Percentiles rank a stretch among this genome's conserved stretches.
These are phyloP conservation scores for Priceomyces haplophilus DNA, from an alignment of 805 yeast species.

Conservation along the genomic window DNA sequence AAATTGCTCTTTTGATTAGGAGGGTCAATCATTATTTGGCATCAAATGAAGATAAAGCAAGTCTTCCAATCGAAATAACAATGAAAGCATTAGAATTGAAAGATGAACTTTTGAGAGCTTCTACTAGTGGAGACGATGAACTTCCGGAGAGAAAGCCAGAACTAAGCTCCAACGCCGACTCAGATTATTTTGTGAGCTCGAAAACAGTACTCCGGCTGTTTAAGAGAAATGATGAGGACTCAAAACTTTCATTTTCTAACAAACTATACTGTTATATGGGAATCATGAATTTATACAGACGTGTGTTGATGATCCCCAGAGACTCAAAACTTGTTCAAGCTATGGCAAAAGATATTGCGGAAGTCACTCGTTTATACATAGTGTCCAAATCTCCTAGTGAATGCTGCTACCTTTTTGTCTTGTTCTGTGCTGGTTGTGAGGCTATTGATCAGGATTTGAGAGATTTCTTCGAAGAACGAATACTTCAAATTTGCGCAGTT, in stretches of 20 bases:
- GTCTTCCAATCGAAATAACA: conserved; percentile 18
- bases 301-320: conserved; percentile 50
- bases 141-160: conserved; percentile 10
- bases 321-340: conserved; percentile 47
- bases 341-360: conserved; percentile 40
- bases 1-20: conserved; percentile 38
- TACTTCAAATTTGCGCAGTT: conserved; percentile 37
- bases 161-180: conserved; percentile 11
- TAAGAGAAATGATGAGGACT: conserved; percentile 24
- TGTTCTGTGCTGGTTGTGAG: conserved; percentile 61
- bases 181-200: conserved; percentile 2
- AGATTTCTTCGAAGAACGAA: conserved; percentile 36
- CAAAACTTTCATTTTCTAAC: conserved; percentile 46
- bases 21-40: conserved; percentile 22
- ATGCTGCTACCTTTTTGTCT: conserved; percentile 52
- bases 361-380: conserved; percentile 35
- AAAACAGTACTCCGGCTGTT: conserved; percentile 4
- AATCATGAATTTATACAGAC: conserved; percentile 52
- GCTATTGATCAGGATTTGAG: conserved; percentile 35
- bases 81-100: conserved; percentile 27
- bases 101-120: conserved; percentile 17
- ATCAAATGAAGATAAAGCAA: background rate
- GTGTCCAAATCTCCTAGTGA: conserved; percentile 50
- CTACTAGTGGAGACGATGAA: conserved; percentile 16
- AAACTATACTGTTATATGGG: conserved; percentile 52